Percentiles rank a stretch among this genome's conserved stretches.
phyloP scores from a whole-genome alignment of 352 stramenopile species.

The Labyrinthula sp. region DNA sequence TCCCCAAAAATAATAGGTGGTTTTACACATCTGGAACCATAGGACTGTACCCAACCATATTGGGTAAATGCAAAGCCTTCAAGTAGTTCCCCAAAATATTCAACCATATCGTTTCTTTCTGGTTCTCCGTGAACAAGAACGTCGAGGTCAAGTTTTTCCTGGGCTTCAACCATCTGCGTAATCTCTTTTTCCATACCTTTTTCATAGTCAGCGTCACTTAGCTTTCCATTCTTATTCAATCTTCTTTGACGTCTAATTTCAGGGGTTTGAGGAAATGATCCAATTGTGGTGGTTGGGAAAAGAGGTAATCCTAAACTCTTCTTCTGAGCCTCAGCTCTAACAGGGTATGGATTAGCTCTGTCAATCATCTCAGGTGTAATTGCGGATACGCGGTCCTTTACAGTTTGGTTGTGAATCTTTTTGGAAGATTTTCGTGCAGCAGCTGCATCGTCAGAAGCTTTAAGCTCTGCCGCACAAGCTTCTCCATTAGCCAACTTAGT shows the following conservation, averaged over 20 bases:
- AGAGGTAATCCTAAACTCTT: conserved; percentile 46
- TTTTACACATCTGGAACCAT: conserved; percentile 65
- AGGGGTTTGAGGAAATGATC: conserved; percentile 71
- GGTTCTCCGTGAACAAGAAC: conserved; percentile 74
- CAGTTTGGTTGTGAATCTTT: too few relatives aligned
- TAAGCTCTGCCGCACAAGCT: too few relatives aligned
- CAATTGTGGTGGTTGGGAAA: conserved; percentile 72
- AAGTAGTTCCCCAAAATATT: conserved; percentile 77
- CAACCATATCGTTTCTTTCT: conserved; percentile 77
- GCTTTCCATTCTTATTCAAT: conserved; percentile 53
- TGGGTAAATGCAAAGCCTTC: conserved; percentile 66
- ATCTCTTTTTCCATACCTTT: conserved; percentile 70
- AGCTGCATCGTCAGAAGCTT: too few relatives aligned
- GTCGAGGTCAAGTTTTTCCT: conserved; percentile 66
- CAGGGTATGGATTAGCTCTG: conserved; percentile 39
- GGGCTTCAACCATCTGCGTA: conserved; percentile 60
- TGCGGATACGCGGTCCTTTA: too few relatives aligned
- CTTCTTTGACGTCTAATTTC: conserved; percentile 53
- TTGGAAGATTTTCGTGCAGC: too few relatives aligned
- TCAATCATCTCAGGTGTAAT: too few relatives aligned
- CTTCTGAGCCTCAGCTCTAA: conserved; percentile 48
- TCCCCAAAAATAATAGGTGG: conserved; percentile 68
- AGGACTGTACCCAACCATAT: conserved; percentile 76
- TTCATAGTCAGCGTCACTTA: conserved; percentile 52
- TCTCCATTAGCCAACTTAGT: too few relatives aligned